Conservation (phyloP, 2,329 filamentous ascomycete genomes). For the Cadophora luteo-olivacea region DNA sequence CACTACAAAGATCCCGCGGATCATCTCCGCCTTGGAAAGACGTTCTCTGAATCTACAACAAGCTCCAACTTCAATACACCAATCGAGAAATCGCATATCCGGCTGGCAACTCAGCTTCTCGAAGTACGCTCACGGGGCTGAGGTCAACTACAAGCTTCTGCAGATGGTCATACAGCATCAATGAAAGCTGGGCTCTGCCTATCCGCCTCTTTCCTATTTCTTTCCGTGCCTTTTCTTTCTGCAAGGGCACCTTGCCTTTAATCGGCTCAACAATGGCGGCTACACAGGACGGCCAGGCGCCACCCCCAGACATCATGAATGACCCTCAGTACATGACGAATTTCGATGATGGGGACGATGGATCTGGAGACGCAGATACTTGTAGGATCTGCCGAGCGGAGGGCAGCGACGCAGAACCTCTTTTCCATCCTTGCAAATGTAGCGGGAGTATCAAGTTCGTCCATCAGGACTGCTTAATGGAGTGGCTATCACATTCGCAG, state of each 20-base stretch:
- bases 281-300: slow-evolving; percentile 3
- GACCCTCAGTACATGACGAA: slow-evolving; percentile 57
- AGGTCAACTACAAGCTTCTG: slow-evolving; percentile 5
- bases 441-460: slow-evolving; percentile 99
- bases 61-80: not conserved
- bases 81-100: not conserved
- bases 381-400: slow-evolving; percentile 97
- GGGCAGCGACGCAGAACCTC: slow-evolving; percentile 78
- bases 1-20: not conserved
- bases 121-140: not conserved
- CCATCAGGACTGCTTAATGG: slow-evolving; percentile 97
- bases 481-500: slow-evolving; percentile 97
- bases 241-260: not conserved
- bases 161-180: slow-evolving; percentile 37
- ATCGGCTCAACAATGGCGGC: slow-evolving; percentile 33
- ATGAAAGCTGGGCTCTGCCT: slow-evolving; percentile 41
- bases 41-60: not conserved
- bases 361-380: slow-evolving; percentile 64
- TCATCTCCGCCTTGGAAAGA: not conserved
- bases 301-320: slow-evolving; percentile 60
- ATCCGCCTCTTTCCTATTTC: slow-evolving; percentile 23
- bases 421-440: slow-evolving; percentile 99
- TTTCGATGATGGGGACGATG: slow-evolving; percentile 40
- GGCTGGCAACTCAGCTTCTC: not conserved
- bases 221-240: not conserved